phyloP scores from a whole-genome alignment of 331 rosid species.

The Pyrus hybrid region DNA sequence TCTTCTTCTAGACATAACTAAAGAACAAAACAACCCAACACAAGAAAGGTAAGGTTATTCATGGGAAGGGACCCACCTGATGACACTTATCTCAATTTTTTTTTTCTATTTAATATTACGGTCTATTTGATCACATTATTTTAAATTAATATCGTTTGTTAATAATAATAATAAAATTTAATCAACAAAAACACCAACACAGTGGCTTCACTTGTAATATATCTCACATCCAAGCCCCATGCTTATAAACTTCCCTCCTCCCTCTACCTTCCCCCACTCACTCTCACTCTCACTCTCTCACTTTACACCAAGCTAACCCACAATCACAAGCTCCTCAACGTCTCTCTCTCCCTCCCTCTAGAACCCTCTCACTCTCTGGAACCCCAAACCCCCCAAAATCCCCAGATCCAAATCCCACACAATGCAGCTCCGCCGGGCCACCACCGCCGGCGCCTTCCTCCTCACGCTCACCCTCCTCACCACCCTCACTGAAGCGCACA shows the following conservation, averaged over 20 bases:
- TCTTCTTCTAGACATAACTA: too few relatives aligned
- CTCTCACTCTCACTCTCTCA: background rate
- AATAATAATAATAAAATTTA: too few relatives aligned
- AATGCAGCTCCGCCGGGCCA: slow-evolving; percentile 31
- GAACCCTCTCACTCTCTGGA: too few relatives aligned
- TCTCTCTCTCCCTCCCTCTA: background rate
- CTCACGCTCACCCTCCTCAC: slow-evolving; percentile 6
- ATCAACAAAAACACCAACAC: background rate
- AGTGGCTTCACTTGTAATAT: slow-evolving; percentile 26
- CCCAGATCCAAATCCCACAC: background rate
- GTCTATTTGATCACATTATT: too few relatives aligned
- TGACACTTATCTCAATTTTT: background rate
- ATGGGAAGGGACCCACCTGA: background rate
- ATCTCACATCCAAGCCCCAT: background rate
- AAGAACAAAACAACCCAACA: too few relatives aligned
- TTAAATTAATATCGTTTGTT: too few relatives aligned
- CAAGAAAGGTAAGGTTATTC: too few relatives aligned
- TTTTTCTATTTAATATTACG: too few relatives aligned
- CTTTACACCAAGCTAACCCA: background rate
- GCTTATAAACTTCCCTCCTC: background rate
- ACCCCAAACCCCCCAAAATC: background rate
- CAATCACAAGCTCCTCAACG: background rate
- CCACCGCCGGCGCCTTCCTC: background rate
- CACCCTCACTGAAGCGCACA: slow-evolving; percentile 34
- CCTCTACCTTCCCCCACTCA: background rate